Percentiles rank a stretch among this genome's conserved stretches.
phyloP scores from a whole-genome alignment of 805 yeast species.

The Sugiyamaella smithiae region DNA sequence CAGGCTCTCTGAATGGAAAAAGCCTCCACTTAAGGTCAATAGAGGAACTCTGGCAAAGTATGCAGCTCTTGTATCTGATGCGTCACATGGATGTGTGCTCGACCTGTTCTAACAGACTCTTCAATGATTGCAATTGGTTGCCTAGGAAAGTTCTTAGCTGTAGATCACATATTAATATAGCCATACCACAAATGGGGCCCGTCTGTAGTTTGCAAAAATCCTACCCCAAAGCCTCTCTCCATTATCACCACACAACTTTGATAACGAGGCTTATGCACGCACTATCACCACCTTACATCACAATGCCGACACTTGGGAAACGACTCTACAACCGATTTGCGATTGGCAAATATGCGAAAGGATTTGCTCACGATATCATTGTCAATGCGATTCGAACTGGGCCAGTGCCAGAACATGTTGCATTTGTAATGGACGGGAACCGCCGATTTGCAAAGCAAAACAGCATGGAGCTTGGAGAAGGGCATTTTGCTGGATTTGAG shows the following conservation, averaged over 20 bases:
- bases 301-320: no score
- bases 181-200: no score
- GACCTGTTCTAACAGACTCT: slow-evolving; percentile 27
- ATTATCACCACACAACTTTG: no score
- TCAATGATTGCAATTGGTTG: background rate
- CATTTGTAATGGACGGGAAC: slow-evolving; percentile 97
- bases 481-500: slow-evolving; percentile 87
- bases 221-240: no score
- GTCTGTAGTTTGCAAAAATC: no score
- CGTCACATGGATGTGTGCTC: slow-evolving; percentile 84
- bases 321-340: slow-evolving; percentile 22
- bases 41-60: slow-evolving; percentile 89
- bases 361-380: slow-evolving; percentile 30
- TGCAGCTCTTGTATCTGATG: slow-evolving; percentile 78
- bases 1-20: slow-evolving; percentile 69
- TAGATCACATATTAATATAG: no score
- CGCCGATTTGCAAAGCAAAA: slow-evolving; percentile 75
- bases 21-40: slow-evolving; percentile 80
- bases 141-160: background rate
- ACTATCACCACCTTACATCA: no score
- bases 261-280: no score
- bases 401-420: slow-evolving; percentile 84
- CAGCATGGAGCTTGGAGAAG: slow-evolving; percentile 72
- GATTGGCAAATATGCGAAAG: slow-evolving; percentile 20
- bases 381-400: slow-evolving; percentile 55